Conservation (phyloP, 2,329 filamentous ascomycete species). For the Botrytis tulipae region DNA sequence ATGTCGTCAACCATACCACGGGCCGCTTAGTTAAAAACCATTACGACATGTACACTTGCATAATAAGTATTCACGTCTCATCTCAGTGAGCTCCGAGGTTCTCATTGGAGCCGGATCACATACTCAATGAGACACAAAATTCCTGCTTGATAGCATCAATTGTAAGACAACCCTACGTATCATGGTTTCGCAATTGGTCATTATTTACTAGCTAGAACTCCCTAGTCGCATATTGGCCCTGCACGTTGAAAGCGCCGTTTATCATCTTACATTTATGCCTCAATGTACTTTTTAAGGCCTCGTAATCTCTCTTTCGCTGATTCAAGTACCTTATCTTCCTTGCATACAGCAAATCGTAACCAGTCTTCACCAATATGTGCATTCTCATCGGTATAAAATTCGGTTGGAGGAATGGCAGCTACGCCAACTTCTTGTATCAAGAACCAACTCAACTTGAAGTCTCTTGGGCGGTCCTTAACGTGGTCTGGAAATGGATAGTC, state of each 20-base stretch:
- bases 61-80: neutral
- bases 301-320: slow-evolving; percentile 71
- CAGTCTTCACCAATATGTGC: slow-evolving; percentile 88
- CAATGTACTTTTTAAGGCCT: slow-evolving; percentile 47
- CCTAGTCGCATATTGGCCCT: neutral
- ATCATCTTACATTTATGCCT: slow-evolving; percentile 18
- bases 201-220: neutral
- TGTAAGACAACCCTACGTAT: neutral
- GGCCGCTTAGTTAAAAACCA: neutral
- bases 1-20: neutral
- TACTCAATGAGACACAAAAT: neutral
- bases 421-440: slow-evolving; percentile 95
- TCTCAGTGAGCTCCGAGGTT: neutral
- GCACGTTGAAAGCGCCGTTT: neutral
- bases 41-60: neutral
- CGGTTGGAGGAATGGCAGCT: slow-evolving; percentile 91
- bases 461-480: slow-evolving; percentile 79
- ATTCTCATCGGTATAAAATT: slow-evolving; percentile 90
- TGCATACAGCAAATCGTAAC: slow-evolving; percentile 93
- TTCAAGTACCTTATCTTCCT: slow-evolving; percentile 82
- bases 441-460: slow-evolving; percentile 96
- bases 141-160: neutral
- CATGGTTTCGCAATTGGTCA: neutral
- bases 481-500: slow-evolving; percentile 88
- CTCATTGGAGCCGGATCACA: neutral